Conservation (phyloP, 2,329 filamentous ascomycete genomes). For the Remersonia thermophila region DNA sequence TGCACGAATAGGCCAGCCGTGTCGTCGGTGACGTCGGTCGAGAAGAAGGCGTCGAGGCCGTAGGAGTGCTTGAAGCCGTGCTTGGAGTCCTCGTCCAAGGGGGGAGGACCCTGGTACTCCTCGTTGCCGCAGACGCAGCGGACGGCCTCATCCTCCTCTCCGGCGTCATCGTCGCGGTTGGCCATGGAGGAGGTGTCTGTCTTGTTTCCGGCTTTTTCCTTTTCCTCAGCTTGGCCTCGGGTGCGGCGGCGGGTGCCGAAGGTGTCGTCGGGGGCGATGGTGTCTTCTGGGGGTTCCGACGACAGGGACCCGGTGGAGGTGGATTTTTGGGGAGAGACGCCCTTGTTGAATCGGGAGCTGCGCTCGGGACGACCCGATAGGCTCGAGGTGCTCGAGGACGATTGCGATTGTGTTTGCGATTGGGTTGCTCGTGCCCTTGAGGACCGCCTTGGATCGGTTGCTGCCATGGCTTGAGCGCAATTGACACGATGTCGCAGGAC, state of each 20-base stretch:
- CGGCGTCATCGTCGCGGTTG: constrained; percentile 57
- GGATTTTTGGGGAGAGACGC: constrained; percentile 62
- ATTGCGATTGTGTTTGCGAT: constrained; percentile 51
- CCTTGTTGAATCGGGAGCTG: constrained; percentile 60
- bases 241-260: constrained; percentile 66
- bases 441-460: constrained; percentile 67
- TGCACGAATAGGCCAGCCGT: constrained; percentile 93
- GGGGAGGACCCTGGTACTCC: constrained; percentile 80
- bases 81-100: constrained; percentile 43
- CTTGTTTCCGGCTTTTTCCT: constrained; percentile 30
- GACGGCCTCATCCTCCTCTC: constrained; percentile 86
- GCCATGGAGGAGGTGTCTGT: constrained; percentile 37
- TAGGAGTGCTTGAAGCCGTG: constrained; percentile 42
- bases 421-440: constrained; percentile 74
- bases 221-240: constrained; percentile 50
- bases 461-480: constrained; percentile 40
- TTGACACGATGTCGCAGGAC: constrained; percentile 19
- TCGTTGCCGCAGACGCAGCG: constrained; percentile 89
- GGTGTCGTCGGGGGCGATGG: constrained; percentile 46
- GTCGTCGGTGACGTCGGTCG: constrained; percentile 63
- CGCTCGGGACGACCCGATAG: constrained; percentile 67
- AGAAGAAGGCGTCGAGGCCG: constrained; percentile 44
- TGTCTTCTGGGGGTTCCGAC: constrained; percentile 55
- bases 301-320: constrained; percentile 61
- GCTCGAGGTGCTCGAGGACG: constrained; percentile 59